Evolutionary conservation across 495 filamentous ascomycete genomes (phyloP).

Genomic region (Penicillium goetzii): DNA sequence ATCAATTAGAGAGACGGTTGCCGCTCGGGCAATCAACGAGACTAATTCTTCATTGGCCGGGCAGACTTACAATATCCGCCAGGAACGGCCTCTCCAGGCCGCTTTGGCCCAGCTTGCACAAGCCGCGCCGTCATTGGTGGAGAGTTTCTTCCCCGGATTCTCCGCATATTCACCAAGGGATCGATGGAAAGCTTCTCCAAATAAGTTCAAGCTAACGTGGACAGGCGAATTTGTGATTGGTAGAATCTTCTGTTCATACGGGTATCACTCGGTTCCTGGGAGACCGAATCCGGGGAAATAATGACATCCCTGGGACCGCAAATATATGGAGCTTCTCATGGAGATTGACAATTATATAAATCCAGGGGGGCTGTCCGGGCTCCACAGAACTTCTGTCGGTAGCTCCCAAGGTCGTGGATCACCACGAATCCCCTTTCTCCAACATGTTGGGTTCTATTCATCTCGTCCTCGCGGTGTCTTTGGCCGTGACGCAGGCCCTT

Average conservation of each 20-base stretch:
- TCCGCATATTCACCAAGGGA: neutral
- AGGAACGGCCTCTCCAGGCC: neutral
- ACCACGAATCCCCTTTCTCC: neutral
- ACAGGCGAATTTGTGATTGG: slow-evolving; percentile 1
- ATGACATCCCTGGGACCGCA: neutral
- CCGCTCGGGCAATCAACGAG: neutral
- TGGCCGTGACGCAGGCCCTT: neutral
- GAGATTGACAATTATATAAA: neutral
- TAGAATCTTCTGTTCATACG: neutral
- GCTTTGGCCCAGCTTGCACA: neutral
- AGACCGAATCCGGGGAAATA: neutral
- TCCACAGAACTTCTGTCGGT: too few species aligned
- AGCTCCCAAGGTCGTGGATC: neutral
- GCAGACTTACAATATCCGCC: neutral
- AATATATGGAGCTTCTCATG: neutral
- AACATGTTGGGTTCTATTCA: neutral
- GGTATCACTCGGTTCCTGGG: neutral
- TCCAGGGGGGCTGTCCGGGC: neutral
- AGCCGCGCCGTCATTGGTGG: neutral
- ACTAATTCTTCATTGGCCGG: neutral
- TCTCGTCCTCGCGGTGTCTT: neutral
- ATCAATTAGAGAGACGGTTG: neutral
- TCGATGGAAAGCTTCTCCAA: neutral
- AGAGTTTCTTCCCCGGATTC: neutral
- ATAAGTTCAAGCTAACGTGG: neutral